Percentiles rank a stretch among this genome's conserved stretches.
Evolutionary conservation across 441 rosid species (phyloP).

Genomic region (Erodium trifolium): DNA sequence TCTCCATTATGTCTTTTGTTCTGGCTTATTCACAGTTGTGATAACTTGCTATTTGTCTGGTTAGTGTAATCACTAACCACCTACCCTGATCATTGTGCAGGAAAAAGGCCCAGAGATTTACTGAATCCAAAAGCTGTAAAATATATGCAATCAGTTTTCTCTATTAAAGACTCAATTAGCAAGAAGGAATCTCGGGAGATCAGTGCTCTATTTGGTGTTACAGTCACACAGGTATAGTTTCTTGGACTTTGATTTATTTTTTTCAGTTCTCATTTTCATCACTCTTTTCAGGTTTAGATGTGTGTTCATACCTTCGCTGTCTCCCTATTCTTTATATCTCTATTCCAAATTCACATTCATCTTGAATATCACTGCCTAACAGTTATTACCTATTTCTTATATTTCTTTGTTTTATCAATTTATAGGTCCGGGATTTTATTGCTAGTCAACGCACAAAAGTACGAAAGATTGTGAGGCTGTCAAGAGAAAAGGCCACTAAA

Average conservation of each 20-base stretch:
- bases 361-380: neutral
- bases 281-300: neutral
- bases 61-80: constrained; percentile 18
- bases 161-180: constrained; percentile 86
- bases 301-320: neutral
- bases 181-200: constrained; percentile 92
- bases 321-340: neutral
- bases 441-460: constrained; percentile 76
- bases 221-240: constrained; percentile 65
- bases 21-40: constrained; percentile 7
- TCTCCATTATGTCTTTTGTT: neutral
- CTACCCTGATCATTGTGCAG: constrained; percentile 34
- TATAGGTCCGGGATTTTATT: constrained; percentile 87
- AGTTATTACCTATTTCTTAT: neutral
- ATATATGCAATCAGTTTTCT: constrained; percentile 81
- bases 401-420: constrained; percentile 17
- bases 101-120: constrained; percentile 97
- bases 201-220: constrained; percentile 83
- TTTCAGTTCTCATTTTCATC: neutral
- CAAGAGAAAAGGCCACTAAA: constrained; percentile 60
- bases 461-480: constrained; percentile 66
- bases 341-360: neutral
- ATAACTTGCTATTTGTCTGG: constrained; percentile 18
- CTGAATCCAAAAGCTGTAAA: constrained; percentile 87
- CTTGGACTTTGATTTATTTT: neutral